Evolutionary conservation across 371 early-diverging fungal species (phyloP), one percentile per base, ranked within the genome.

Genomic region (Actinomucor elegans): DNA sequence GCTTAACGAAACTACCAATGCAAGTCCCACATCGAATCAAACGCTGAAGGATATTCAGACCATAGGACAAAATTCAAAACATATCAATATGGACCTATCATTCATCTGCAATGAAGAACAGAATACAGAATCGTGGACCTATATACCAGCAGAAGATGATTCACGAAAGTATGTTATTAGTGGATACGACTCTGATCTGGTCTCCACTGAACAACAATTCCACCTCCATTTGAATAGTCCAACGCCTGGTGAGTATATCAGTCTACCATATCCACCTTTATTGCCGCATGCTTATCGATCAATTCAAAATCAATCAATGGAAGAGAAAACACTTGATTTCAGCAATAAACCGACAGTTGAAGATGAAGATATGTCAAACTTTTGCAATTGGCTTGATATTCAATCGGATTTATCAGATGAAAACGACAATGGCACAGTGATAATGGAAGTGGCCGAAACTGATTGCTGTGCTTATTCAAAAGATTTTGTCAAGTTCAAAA

Each of bases 361-460:
- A 8, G 35, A 15, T 2, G 8, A n/a, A 76, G 73, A 57, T 73
- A 75, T 18, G 71, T 15, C 17, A 20, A n/a, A 24, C 31, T 31
- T 53, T 24, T 29, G 31, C 5, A 26, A 48, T 4, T 56, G 44
- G 52, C 15, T 51, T 29, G 57, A 63, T 36, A 27, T 31, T 14
- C 52, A 48, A 28, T 53, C 52, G 0, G 47, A 52, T 23, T 1
- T 41, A 15, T 52, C 51, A 7, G 43, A 40, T 33, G 41, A 31
- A 17, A 41, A 41, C 2, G 31, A 28, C 21, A n/a, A 10, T n/a
- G 35, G 35, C 0, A 10, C 11, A 15, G 27, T 33, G 1, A 29
- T 31, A 2, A 33, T 24, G 21, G 21, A 32, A 4, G 5, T 23
- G 5, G n/a, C 18, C 14, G 15, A 18, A 9, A 9, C 40, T 9